Percentiles rank a stretch among this genome's conserved stretches.
These are phyloP conservation scores for Rosa rugosa DNA, from an alignment of 306 rosid species.

Conservation along the genomic window DNA sequence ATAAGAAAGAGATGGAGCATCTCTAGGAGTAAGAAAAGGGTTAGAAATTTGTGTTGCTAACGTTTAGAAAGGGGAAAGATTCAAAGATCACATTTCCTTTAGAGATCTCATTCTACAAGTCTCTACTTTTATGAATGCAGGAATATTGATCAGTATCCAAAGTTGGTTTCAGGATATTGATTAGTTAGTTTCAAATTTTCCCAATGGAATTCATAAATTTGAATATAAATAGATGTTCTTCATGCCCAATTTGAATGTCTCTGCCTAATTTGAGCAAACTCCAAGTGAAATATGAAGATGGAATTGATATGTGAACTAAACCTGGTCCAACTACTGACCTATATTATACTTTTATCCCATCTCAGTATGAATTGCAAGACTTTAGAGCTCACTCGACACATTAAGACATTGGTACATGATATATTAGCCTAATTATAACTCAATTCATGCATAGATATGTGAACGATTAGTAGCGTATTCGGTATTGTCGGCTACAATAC, in stretches of 20 bases:
- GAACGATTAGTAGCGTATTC: neutral
- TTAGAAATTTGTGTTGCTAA: constrained; percentile 33
- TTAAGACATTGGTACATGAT: neutral
- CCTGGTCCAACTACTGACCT: neutral
- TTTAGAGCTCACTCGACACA: neutral
- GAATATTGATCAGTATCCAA: constrained; percentile 22
- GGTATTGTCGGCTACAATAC: neutral
- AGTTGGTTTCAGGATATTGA: neutral
- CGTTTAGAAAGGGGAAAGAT: constrained; percentile 26
- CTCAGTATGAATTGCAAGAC: neutral
- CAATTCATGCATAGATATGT: neutral
- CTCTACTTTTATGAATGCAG: constrained; percentile 14
- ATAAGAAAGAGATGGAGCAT: constrained; percentile 24
- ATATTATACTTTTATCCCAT: neutral
- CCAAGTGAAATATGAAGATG: neutral
- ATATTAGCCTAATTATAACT: neutral
- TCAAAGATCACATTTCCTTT: constrained; percentile 29
- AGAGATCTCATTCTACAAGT: constrained; percentile 7
- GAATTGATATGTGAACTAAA: neutral
- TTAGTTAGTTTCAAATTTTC: neutral
- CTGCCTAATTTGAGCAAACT: neutral
- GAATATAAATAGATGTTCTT: neutral
- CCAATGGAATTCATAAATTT: neutral
- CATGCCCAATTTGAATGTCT: neutral
- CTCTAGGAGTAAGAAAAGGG: constrained; percentile 36